Evolutionary conservation across 352 stramenopile species (phyloP), one percentile per base, ranked within the genome.

Genomic region (Globisporangium cystogenes): DNA sequence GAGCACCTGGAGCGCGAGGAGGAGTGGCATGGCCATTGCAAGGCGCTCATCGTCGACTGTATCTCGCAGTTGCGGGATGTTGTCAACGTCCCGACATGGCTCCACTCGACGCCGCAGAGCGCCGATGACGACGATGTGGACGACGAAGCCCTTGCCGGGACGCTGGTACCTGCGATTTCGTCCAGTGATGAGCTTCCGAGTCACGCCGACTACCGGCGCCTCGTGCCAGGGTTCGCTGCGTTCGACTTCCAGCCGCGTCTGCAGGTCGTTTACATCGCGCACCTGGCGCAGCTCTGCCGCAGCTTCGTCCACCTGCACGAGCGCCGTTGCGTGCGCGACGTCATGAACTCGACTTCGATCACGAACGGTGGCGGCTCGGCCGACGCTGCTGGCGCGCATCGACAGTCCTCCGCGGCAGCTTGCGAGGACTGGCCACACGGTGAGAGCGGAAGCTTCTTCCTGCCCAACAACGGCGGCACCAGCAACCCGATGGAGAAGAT

Each of bases 241-340:
- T 60, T 81, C n/a, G 62, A 75, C 44, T 62, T 55, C 15, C 59
- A 55, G 4, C 40, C 62, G 21, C 70, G 70, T 12, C 40, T 52
- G 14, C 62, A 67, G 2, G 53, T 81, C 12, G 48, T 61, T 10
- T 81, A 81, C 51, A 57, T 77, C 26, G 48, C 60, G n/a, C 70
- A 81, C 42, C 21, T 81, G 4, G 23, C 60, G 39, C 37, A 69
- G 8, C 53, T 81, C 10, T 81, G 70, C 10, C 64, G 70, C 24
- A 77, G 70, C 56, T 81, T 71, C 21, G 12, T 81, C 15, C 70
- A 81, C 41, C 41, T 81, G 26, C 59, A 81, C 46, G 67, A 76
- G 41, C 67, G 68, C 21, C 55, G 62, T 14, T 50, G 35, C 18
- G 60, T 74, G 5, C 63, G 60, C 10, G 69, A 78, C 27, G 66